Base-by-base conservation (phyloP, 768 basidiomycete species). In the Kwoniella bestiolae region DNA sequence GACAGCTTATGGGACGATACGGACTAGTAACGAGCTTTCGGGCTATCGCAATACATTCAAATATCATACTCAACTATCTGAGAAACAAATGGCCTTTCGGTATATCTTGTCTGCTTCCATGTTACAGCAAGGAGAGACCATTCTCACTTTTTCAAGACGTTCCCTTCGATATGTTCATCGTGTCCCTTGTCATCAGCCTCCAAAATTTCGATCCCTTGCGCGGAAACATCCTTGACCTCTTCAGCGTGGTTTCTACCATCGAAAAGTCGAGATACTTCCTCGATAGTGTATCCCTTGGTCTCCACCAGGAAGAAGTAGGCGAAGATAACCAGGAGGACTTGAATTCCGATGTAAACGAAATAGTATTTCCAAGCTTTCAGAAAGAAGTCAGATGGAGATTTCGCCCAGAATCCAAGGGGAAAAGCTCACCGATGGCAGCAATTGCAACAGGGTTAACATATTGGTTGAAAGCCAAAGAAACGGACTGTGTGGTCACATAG, bases 281-380 rank as follows among this genome's bases (percentile, higher is more conserved):
- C 71, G 46, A 72, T 55, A 1, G 71, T 72, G 32, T 38, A 55
- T 9, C 67, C 63, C 41, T 72, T 70, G 3, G 76, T 76, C 59
- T 77, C 76, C 23, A 73, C 60, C 65, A 65, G 53, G 57, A 66
- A 65, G 50, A 71, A 71, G 61, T 64, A 71, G 14, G 62, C 66
- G 31, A 67, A 53, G 47, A 58, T 50, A 34, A 71, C 38, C 8
- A 45, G 44, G 35, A 67, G 53, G n/a, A 67, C 59, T 12, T 28
- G n/a, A 8, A 62, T 16, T 14, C 21, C 49, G 60, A 53, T 8
- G 34, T 62, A 62, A 3, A 60, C 47, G n/a, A 51, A 29, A 46
- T 60, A 60, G 23, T 25, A 53, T 28, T 53, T 32, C 29, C 34
- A 35, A 35, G 34, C 34, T 35, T 6, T 5, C 6, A 35, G 12